These are phyloP conservation scores for Vicia villosa DNA, from an alignment of 306 rosid species.

Conservation along the genomic window DNA sequence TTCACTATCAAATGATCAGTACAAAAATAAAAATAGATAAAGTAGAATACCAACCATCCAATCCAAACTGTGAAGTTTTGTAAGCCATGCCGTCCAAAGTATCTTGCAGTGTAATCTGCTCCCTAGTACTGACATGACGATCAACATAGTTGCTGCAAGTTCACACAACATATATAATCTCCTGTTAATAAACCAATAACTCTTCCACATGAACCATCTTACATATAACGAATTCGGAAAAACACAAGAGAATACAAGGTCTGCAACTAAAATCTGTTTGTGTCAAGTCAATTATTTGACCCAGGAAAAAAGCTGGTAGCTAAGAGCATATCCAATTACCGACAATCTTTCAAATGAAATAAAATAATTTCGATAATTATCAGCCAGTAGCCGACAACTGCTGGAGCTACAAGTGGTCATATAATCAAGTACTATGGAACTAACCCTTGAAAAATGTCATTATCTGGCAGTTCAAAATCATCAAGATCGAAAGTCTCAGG, in stretches of 20 bases:
- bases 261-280: constrained; percentile 23
- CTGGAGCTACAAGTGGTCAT: constrained; percentile 26
- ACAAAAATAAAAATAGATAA: too few species aligned
- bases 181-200: constrained; percentile 38
- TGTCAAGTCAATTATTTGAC: constrained; percentile 4
- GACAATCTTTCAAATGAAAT: constrained; percentile 4
- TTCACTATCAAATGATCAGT: constrained; percentile 8
- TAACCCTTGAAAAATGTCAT: constrained; percentile 87
- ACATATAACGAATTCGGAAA: not conserved
- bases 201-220: too few species aligned
- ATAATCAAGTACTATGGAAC: constrained; percentile 44
- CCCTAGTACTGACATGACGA: constrained; percentile 91
- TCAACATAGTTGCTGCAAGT: constrained; percentile 89
- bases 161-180: constrained; percentile 42
- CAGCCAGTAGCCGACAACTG: constrained; percentile 22
- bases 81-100: constrained; percentile 92
- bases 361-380: constrained; percentile 11
- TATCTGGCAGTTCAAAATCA: constrained; percentile 98
- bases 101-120: constrained; percentile 98
- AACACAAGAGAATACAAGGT: not conserved
- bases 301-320: constrained; percentile 23
- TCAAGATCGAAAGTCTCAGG: constrained; percentile 99
- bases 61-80: constrained; percentile 93
- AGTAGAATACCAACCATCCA: constrained; percentile 74
- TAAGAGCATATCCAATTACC: constrained; percentile 9